These are phyloP conservation scores for Phytopythium montanum DNA, from an alignment of 352 stramenopile genomes.

Conservation along the genomic window DNA sequence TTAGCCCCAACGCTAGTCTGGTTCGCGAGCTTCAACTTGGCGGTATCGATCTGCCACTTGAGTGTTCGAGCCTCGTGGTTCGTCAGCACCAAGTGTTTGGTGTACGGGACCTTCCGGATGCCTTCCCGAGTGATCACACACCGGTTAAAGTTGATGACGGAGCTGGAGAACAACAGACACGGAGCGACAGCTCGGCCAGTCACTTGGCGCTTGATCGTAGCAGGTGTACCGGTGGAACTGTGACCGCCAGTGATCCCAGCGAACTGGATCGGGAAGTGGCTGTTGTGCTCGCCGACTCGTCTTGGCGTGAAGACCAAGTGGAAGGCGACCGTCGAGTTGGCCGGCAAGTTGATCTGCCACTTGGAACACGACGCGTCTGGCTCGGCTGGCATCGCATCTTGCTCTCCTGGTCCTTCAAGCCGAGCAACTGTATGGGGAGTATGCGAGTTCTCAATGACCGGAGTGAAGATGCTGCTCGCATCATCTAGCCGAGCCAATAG, in stretches of 20 bases:
- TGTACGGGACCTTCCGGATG: constrained; percentile 87
- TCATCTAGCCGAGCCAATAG: constrained; percentile 63
- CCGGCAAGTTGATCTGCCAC: constrained; percentile 74
- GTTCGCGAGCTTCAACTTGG: constrained; percentile 22
- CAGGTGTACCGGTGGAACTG: constrained; percentile 15
- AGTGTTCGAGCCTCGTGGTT: constrained; percentile 66
- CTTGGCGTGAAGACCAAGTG: constrained; percentile 75
- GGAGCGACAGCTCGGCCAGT: constrained; percentile 51
- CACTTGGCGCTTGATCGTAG: constrained; percentile 42
- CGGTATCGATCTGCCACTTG: constrained; percentile 78
- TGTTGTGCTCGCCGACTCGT: constrained; percentile 35
- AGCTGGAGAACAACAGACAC: constrained; percentile 63
- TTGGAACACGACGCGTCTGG: constrained; percentile 30
- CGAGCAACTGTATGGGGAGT: background rate
- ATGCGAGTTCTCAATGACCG: constrained; percentile 23
- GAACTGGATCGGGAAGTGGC: constrained; percentile 76
- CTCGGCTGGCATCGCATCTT: constrained; percentile 4
- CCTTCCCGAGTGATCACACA: constrained; percentile 85
- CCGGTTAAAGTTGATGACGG: constrained; percentile 76
- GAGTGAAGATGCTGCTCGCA: constrained; percentile 77
- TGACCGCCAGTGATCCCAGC: constrained; percentile 29
- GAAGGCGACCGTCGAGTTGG: constrained; percentile 62
- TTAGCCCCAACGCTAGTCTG: background rate
- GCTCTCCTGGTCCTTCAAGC: background rate
- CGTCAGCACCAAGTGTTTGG: constrained; percentile 65